phyloP scores from a whole-genome alignment of 106 monocot genomes.

The Chionographis japonica region DNA sequence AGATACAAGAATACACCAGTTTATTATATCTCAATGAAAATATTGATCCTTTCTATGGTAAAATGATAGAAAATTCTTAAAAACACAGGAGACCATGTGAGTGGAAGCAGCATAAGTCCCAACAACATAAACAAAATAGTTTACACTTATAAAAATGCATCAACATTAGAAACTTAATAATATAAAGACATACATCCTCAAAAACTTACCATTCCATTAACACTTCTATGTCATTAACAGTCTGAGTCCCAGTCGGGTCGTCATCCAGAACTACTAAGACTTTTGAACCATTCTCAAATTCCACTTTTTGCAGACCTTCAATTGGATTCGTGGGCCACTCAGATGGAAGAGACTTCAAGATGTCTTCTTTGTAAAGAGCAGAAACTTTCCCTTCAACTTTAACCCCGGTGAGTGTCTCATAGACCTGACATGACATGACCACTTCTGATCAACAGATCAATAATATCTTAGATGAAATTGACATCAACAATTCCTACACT shows the following conservation, averaged over 20 bases:
- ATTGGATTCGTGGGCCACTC: constrained; percentile 87
- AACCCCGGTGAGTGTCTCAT: constrained; percentile 86
- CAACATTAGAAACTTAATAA: neutral
- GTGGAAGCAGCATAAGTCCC: no score
- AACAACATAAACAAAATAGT: no score
- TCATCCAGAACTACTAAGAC: constrained; percentile 90
- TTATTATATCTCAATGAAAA: no score
- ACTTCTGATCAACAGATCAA: neutral
- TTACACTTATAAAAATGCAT: neutral
- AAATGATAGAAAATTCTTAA: neutral
- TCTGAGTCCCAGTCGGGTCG: constrained; percentile 98
- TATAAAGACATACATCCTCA: neutral
- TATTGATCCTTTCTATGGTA: neutral
- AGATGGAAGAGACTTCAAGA: constrained; percentile 59
- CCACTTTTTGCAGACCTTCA: constrained; percentile 26
- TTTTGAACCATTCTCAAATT: constrained; percentile 35
- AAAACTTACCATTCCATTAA: constrained; percentile 79
- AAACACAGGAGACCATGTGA: neutral
- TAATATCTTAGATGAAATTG: no score
- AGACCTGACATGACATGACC: constrained; percentile 57
- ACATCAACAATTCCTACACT: neutral
- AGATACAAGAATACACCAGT: no score
- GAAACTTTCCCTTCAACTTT: constrained; percentile 64
- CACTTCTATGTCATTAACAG: constrained; percentile 93
- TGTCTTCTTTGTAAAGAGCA: constrained; percentile 50